Evolutionary conservation across 2,329 filamentous ascomycete species (phyloP).

Genomic region (Xylariaceae sp.): DNA sequence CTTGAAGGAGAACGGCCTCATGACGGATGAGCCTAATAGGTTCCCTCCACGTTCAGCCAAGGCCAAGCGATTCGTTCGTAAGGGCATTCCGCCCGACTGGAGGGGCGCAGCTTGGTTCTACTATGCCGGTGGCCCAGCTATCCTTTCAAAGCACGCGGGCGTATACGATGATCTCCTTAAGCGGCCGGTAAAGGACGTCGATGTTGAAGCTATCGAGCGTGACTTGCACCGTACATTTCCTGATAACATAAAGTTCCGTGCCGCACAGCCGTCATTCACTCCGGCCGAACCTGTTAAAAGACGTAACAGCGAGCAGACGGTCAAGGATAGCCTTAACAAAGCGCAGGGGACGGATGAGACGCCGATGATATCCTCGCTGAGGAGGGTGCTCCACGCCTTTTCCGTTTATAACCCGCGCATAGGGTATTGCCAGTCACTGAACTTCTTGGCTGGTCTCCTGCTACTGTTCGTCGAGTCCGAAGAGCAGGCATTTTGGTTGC

Average conservation of each 20-base stretch:
- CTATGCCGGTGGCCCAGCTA: conserved; percentile 82
- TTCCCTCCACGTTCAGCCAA: conserved; percentile 81
- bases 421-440: conserved; percentile 93
- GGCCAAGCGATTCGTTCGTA: conserved; percentile 84
- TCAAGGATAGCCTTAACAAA: conserved; percentile 23
- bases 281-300: conserved; percentile 27
- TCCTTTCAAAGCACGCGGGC: conserved; percentile 70
- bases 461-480: conserved; percentile 84
- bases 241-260: conserved; percentile 88
- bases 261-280: conserved; percentile 35
- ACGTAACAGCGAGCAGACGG: conserved; percentile 33
- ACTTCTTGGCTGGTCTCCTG: conserved; percentile 87
- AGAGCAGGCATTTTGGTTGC: conserved; percentile 87
- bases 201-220: conserved; percentile 87
- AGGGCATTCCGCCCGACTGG: conserved; percentile 91
- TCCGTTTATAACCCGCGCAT: conserved; percentile 86
- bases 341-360: conserved; percentile 53
- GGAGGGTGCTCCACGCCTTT: conserved; percentile 84
- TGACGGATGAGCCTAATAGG: conserved; percentile 64
- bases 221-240: conserved; percentile 93
- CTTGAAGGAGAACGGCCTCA: conserved; percentile 70
- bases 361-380: conserved; percentile 73
- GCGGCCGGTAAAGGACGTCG: conserved; percentile 62
- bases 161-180: conserved; percentile 70
- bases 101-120: conserved; percentile 96